These are phyloP conservation scores for Dioscorea zingiberensis DNA, from an alignment of 106 monocot genomes.

Conservation along the genomic window DNA sequence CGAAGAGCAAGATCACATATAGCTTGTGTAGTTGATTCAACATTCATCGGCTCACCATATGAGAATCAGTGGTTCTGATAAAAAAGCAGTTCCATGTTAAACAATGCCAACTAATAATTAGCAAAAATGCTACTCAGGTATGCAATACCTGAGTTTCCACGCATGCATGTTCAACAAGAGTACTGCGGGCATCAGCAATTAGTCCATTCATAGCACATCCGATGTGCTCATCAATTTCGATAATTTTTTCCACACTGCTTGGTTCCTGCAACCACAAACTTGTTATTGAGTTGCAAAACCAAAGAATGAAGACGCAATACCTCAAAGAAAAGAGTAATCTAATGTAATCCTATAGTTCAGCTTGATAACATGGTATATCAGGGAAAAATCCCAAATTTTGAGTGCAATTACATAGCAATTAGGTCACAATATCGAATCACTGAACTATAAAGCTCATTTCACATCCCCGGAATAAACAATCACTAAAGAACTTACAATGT, in stretches of 20 bases:
- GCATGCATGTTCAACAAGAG: conserved; percentile 85
- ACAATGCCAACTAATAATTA: neutral
- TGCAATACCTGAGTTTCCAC: conserved; percentile 75
- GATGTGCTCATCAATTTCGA: conserved; percentile 92
- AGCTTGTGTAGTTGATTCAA: conserved; percentile 85
- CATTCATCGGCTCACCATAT: conserved; percentile 77
- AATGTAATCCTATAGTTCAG: no score
- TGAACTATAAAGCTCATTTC: no score
- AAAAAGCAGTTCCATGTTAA: neutral
- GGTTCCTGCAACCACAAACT: conserved; percentile 75
- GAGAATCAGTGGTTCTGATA: conserved; percentile 85
- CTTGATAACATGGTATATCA: no score
- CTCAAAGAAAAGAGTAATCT: no score
- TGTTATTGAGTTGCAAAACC: no score
- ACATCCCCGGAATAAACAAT: neutral
- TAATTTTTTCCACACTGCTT: conserved; percentile 87
- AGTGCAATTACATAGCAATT: no score
- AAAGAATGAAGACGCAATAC: no score
- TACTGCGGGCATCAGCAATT: conserved; percentile 87
- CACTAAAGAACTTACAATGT: no score
- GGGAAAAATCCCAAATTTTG: no score
- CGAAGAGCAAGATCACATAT: conserved; percentile 88
- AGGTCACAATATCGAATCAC: no score
- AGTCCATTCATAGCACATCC: conserved; percentile 94
- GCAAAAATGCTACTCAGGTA: neutral